Evolutionary conservation across 2,329 filamentous ascomycete species (phyloP).

Genomic region (Epichloe aotearoae): DNA sequence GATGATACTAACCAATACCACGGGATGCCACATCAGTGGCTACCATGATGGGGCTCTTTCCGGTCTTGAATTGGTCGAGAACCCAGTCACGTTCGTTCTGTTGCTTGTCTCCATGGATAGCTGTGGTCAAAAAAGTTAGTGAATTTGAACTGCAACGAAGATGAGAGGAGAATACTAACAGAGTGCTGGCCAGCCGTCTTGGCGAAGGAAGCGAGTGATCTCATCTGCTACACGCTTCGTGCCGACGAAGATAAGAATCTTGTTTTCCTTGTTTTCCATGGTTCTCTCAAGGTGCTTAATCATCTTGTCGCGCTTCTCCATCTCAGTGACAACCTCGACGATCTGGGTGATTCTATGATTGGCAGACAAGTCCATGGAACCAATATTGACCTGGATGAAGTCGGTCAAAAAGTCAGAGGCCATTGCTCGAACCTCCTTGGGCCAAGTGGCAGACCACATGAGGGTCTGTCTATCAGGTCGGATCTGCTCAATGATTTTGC

Average conservation of each 20-base stretch:
- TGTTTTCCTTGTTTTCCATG: conserved; percentile 94
- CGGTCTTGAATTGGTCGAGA: conserved; percentile 97
- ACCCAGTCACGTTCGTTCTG: conserved; percentile 99
- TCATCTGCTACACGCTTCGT: conserved; percentile 95
- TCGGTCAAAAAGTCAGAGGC: conserved; percentile 84
- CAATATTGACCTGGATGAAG: conserved; percentile 98
- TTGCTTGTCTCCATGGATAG: conserved; percentile 98
- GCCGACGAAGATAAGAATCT: conserved; percentile 87
- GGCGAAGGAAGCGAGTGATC: conserved; percentile 91
- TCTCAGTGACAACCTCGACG: conserved; percentile 88
- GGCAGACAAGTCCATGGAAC: conserved; percentile 88
- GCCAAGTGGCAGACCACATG: conserved; percentile 99
- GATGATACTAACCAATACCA: conserved; percentile 97
- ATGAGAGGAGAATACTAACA: conserved; percentile 47
- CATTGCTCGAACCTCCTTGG: conserved; percentile 91
- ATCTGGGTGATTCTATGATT: conserved; percentile 98
- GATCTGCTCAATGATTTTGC: conserved; percentile 97
- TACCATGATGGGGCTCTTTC: conserved; percentile 99
- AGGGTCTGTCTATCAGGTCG: conserved; percentile 96
- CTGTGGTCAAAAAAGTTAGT: conserved; percentile 29
- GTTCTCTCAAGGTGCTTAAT: conserved; percentile 95
- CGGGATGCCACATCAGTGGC: conserved; percentile 98
- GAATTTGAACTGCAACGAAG: conserved; percentile 22
- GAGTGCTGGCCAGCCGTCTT: conserved; percentile 94
- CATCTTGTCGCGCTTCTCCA: conserved; percentile 96